Percentiles rank a stretch among this genome's conserved stretches.
These are phyloP conservation scores for Stephania cephalantha DNA, from an alignment of 164 flowering plant genomes.

Conservation along the genomic window DNA sequence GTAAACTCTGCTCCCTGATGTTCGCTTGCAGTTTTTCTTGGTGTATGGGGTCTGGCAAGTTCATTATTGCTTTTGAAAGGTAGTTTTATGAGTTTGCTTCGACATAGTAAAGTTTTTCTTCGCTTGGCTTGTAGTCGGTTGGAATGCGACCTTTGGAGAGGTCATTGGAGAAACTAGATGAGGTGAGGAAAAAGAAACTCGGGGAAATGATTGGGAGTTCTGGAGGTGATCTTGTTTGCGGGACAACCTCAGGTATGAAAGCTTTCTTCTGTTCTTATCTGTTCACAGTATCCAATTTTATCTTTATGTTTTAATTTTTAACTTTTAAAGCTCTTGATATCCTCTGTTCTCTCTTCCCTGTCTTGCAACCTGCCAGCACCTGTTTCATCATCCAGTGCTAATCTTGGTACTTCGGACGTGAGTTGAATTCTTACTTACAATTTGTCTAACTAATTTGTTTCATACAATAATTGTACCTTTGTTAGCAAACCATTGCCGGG, in stretches of 20 bases:
- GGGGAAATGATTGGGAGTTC: slow-evolving; percentile 83
- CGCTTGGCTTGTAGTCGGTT: slow-evolving; percentile 46
- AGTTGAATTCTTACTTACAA: slow-evolving; percentile 12
- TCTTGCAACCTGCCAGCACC: slow-evolving; percentile 26
- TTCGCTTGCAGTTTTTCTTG: too few species aligned
- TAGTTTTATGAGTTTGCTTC: not conserved
- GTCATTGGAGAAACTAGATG: slow-evolving; percentile 96
- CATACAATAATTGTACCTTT: not conserved
- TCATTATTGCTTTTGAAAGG: slow-evolving; percentile 1
- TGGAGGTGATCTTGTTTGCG: slow-evolving; percentile 42
- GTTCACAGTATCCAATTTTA: slow-evolving; percentile 8
- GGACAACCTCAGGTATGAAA: slow-evolving; percentile 46
- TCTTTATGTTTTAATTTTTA: not conserved
- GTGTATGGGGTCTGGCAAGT: not conserved
- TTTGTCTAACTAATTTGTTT: not conserved
- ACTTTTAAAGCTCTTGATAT: not conserved
- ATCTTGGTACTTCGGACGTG: slow-evolving; percentile 35
- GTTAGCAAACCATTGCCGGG: not conserved
- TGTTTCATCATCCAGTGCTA: slow-evolving; percentile 40
- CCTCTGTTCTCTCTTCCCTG: slow-evolving; percentile 3
- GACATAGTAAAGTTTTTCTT: not conserved
- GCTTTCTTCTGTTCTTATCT: slow-evolving; percentile 1
- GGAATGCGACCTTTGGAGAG: slow-evolving; percentile 97
- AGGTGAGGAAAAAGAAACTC: slow-evolving; percentile 85
- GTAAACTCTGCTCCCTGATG: slow-evolving; percentile 23